Percentiles rank a stretch among this genome's conserved stretches.
Evolutionary conservation across 305 asterid species (phyloP).

Genomic region (Fraxinus dipetala): DNA sequence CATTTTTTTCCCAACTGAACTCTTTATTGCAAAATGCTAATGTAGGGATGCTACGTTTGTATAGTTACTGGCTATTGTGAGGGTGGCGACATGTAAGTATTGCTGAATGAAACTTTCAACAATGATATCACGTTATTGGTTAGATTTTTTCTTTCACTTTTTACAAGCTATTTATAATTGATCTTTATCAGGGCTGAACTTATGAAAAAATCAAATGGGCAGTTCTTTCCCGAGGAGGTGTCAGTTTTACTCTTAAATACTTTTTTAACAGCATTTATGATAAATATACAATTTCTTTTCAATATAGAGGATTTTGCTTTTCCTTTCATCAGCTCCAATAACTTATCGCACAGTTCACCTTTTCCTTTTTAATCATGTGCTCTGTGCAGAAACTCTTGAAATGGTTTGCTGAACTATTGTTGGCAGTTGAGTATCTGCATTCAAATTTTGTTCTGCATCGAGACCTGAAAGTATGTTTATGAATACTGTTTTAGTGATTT

Average conservation of each 20-base stretch:
- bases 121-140: neutral
- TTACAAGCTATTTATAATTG: slow-evolving; percentile 16
- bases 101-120: neutral
- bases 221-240: slow-evolving; percentile 94
- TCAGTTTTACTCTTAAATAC: slow-evolving; percentile 11
- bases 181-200: slow-evolving; percentile 74
- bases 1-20: slow-evolving; percentile 12
- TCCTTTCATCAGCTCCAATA: neutral
- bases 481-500: slow-evolving; percentile 9
- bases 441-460: slow-evolving; percentile 92
- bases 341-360: neutral
- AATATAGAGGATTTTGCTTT: neutral
- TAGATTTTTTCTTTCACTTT: neutral
- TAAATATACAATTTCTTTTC: neutral
- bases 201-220: slow-evolving; percentile 91
- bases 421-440: slow-evolving; percentile 97
- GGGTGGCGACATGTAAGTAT: slow-evolving; percentile 95
- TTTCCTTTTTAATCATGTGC: slow-evolving; percentile 18
- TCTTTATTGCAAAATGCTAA: slow-evolving; percentile 21
- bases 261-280: neutral
- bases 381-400: slow-evolving; percentile 74
- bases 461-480: slow-evolving; percentile 71
- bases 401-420: slow-evolving; percentile 85
- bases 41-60: slow-evolving; percentile 97
- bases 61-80: slow-evolving; percentile 97